phyloP scores from a whole-genome alignment of 2,329 filamentous ascomycete species.

The Aspergillus floridensis region DNA sequence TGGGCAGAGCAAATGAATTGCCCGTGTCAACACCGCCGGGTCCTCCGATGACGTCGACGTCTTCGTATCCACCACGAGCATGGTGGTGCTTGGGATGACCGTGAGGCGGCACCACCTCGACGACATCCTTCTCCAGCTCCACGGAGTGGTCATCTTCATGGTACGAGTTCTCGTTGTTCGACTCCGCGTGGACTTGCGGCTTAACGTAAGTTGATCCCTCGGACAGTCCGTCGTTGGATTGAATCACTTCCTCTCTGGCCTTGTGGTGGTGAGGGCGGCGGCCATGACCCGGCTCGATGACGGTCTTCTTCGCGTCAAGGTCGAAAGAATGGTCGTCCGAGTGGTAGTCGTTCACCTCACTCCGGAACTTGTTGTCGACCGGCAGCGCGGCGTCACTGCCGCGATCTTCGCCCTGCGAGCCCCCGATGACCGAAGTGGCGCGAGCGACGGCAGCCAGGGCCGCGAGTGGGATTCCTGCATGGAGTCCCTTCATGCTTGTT shows the following conservation, averaged over 20 bases:
- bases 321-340: slow-evolving; percentile 4
- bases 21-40: slow-evolving; percentile 20
- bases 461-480: slow-evolving; percentile 36
- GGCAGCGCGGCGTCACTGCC: slow-evolving; percentile 5
- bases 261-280: not conserved
- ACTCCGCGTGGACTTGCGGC: no score
- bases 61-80: not conserved
- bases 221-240: not conserved
- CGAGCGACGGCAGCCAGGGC: slow-evolving; percentile 33
- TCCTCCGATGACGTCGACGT: slow-evolving; percentile 21
- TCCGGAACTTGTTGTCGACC: not conserved
- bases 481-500: slow-evolving; percentile 36
- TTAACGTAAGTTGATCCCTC: no score
- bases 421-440: slow-evolving; percentile 20
- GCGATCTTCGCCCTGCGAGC: slow-evolving; percentile 3
- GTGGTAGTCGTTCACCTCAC: not conserved
- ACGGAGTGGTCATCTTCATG: no score
- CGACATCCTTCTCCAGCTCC: no score
- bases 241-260: not conserved
- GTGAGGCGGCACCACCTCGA: not conserved
- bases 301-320: not conserved
- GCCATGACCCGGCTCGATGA: not conserved
- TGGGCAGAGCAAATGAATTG: slow-evolving; percentile 7
- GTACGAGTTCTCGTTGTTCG: not conserved
- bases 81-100: slow-evolving; percentile 5